Conservation (phyloP, 1,284 basidiomycete genomes). For the Apiotrichum sp. region DNA sequence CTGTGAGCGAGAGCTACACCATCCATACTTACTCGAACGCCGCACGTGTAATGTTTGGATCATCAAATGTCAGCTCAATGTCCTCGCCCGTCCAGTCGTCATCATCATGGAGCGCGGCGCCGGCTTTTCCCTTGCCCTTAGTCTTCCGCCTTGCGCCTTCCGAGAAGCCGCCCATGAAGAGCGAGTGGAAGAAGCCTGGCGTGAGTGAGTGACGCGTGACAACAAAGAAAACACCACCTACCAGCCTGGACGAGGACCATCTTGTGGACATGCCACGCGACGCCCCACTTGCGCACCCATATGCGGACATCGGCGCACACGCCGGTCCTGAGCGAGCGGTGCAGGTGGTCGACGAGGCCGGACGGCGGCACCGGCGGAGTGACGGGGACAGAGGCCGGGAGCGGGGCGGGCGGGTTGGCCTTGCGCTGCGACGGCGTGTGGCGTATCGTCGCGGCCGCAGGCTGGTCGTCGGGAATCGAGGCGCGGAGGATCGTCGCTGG, state of each 20-base stretch:
- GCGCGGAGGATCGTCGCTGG: not conserved
- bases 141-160: slow-evolving; percentile 38
- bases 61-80: slow-evolving; percentile 69
- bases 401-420: slow-evolving; percentile 6
- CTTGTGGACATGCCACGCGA: slow-evolving; percentile 69
- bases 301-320: slow-evolving; percentile 71
- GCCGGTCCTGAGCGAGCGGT: slow-evolving; percentile 62
- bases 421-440: slow-evolving; percentile 13
- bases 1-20: not conserved
- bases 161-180: slow-evolving; percentile 74
- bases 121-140: slow-evolving; percentile 19
- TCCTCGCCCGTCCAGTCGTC: slow-evolving; percentile 44
- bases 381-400: slow-evolving; percentile 15
- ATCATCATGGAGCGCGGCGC: slow-evolving; percentile 1
- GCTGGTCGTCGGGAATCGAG: not conserved
- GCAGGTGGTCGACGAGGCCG: slow-evolving; percentile 55
- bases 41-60: slow-evolving; percentile 76
- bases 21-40: slow-evolving; percentile 50
- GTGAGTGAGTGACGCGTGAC: too few species aligned
- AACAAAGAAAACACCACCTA: slow-evolving; percentile 41
- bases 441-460: not conserved
- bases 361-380: slow-evolving; percentile 19
- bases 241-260: slow-evolving; percentile 80
- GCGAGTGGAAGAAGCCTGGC: slow-evolving; percentile 73
- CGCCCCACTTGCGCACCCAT: slow-evolving; percentile 65